These are phyloP conservation scores for Epichloe coenophiala DNA, from an alignment of 2,329 filamentous ascomycete genomes.

Conservation along the genomic window DNA sequence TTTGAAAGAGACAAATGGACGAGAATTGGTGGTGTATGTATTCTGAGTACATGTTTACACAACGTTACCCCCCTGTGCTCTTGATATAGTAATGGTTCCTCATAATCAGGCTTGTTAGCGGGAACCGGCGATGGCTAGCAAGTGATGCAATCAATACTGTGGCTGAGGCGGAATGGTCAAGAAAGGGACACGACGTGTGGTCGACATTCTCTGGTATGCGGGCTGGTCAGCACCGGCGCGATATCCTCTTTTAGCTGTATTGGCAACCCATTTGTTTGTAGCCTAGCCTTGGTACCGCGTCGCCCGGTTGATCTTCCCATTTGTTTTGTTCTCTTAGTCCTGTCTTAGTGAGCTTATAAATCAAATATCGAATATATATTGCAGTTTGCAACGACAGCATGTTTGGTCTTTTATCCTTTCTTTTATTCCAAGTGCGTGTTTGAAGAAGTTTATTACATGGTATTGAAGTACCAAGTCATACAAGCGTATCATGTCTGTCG, in stretches of 20 bases:
- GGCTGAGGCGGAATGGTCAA: constrained; percentile 5
- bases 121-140: constrained; percentile 7
- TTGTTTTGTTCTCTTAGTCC: constrained; percentile 31
- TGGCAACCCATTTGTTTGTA: constrained; percentile 17
- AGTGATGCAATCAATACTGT: constrained; percentile 6
- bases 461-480: too few species aligned
- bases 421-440: too few species aligned
- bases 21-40: constrained; percentile 8
- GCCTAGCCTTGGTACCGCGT: constrained; percentile 11
- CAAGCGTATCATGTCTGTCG: neutral
- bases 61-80: neutral
- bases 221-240: constrained; percentile 4
- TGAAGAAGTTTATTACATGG: too few species aligned
- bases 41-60: constrained; percentile 2
- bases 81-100: constrained; percentile 3
- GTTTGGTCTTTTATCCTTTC: neutral
- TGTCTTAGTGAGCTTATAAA: constrained; percentile 49
- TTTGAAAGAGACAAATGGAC: constrained; percentile 1
- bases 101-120: neutral
- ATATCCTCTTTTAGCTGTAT: constrained; percentile 12
- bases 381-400: neutral
- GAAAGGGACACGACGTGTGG: constrained; percentile 5
- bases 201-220: constrained; percentile 10
- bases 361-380: constrained; percentile 42
- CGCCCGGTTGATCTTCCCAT: constrained; percentile 21